Percentiles rank a stretch among this genome's conserved stretches.
Conservation (phyloP, 139 green algal genomes). For the Choricystis sp. region DNA sequence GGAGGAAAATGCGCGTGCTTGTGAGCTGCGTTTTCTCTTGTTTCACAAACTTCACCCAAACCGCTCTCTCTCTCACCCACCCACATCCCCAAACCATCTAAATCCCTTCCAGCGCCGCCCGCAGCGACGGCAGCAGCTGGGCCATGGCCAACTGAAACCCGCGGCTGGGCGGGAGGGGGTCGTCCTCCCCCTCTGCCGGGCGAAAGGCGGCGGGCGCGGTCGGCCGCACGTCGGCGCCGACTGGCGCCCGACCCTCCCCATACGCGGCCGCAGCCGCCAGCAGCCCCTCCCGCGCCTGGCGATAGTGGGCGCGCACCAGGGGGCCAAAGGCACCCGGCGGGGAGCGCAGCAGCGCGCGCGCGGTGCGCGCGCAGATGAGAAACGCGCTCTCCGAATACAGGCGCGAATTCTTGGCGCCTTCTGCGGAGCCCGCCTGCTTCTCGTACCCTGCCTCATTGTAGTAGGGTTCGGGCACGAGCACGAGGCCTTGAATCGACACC, state of each 20-base stretch:
- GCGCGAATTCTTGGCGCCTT: constrained; percentile 22
- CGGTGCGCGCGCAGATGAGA: constrained; percentile 21
- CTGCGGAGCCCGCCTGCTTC: constrained; percentile 11
- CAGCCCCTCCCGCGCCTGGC: background rate
- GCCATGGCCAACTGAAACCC: constrained; percentile 8
- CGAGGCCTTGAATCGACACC: constrained; percentile 73
- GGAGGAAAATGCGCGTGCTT: background rate
- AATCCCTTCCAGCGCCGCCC: background rate
- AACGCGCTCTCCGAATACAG: constrained; percentile 32
- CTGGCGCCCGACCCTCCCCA: background rate
- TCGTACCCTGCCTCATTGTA: constrained; percentile 47
- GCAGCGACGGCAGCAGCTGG: constrained; percentile 5
- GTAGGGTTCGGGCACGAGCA: constrained; percentile 72
- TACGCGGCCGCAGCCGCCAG: constrained; percentile 2
- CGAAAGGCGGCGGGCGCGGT: background rate
- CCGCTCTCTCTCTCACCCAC: background rate
- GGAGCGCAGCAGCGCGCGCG: constrained; percentile 15
- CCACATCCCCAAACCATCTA: background rate
- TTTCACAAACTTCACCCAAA: too few species aligned
- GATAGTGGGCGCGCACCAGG: constrained; percentile 13
- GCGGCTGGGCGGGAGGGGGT: background rate
- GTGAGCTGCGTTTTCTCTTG: background rate
- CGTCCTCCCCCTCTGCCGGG: background rate
- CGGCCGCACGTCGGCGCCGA: too few species aligned
- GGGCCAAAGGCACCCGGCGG: constrained; percentile 16